Conservation (phyloP, 2,329 filamentous ascomycete genomes). For the Aureobasidium sp. region DNA sequence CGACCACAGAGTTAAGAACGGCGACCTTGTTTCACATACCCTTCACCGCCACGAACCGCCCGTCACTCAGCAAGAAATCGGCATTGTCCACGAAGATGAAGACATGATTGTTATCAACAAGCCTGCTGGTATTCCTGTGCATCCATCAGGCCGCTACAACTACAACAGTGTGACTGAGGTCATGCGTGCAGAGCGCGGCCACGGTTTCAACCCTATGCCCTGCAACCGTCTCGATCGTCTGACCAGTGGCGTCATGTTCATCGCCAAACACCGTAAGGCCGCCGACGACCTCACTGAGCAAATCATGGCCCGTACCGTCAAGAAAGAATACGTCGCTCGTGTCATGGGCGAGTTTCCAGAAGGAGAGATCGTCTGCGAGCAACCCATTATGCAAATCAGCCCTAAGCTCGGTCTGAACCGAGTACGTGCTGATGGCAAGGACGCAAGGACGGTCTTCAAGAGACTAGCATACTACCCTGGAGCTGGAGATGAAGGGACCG, state of each 20-base stretch:
- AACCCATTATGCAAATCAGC: constrained; percentile 88
- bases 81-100: constrained; percentile 82
- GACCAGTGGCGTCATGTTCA: constrained; percentile 96
- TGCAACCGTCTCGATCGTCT: constrained; percentile 92
- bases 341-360: constrained; percentile 89
- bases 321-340: constrained; percentile 91
- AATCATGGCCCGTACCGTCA: constrained; percentile 71
- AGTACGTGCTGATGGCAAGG: constrained; percentile 87
- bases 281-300: constrained; percentile 71
- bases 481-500: constrained; percentile 21
- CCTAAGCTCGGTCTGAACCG: constrained; percentile 91
- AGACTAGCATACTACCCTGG: constrained; percentile 80
- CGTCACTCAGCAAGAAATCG: constrained; percentile 71
- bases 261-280: constrained; percentile 76
- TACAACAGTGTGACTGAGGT: constrained; percentile 95
- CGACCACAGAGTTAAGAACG: constrained; percentile 71
- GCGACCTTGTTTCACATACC: constrained; percentile 85
- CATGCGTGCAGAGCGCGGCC: constrained; percentile 66
- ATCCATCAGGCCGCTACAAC: constrained; percentile 90
- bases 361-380: constrained; percentile 83
- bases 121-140: constrained; percentile 87
- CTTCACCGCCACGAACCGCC: constrained; percentile 94
- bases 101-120: constrained; percentile 97
- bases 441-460: constrained; percentile 84
- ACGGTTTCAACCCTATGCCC: constrained; percentile 55